Conservation (phyloP, 129 eudicot genomes). For the Smallanthus sonchifolius region DNA sequence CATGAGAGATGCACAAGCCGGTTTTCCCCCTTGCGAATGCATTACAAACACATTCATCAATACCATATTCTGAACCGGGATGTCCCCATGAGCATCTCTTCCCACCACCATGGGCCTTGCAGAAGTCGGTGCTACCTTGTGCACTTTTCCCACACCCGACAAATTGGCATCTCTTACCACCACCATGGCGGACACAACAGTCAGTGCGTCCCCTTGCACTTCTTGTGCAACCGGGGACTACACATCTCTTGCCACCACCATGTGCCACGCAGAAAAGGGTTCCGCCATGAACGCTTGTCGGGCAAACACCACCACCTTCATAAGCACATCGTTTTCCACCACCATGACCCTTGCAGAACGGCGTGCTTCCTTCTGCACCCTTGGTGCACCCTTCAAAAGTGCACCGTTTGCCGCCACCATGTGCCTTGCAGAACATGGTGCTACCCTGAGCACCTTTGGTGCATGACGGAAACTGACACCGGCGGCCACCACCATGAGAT, state of each 20-base stretch:
- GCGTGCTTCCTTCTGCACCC: constrained; percentile 92
- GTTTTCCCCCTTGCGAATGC: constrained; percentile 70
- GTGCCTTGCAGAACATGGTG: constrained; percentile 92
- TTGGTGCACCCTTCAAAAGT: constrained; percentile 70
- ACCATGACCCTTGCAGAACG: constrained; percentile 91
- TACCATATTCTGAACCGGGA: constrained; percentile 63
- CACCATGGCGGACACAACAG: constrained; percentile 91
- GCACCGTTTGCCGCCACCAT: constrained; percentile 95
- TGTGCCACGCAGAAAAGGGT: constrained; percentile 87
- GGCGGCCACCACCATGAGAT: constrained; percentile 91
- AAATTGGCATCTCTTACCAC: constrained; percentile 75
- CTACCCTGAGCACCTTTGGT: constrained; percentile 90
- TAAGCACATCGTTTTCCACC: constrained; percentile 86
- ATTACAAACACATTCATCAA: constrained; percentile 45
- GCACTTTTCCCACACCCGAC: constrained; percentile 89
- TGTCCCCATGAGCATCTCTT: constrained; percentile 4
- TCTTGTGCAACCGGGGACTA: constrained; percentile 65
- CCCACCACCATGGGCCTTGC: constrained; percentile 97
- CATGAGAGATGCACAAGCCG: constrained; percentile 74
- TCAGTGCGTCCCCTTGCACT: constrained; percentile 94
- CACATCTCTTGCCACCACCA: constrained; percentile 96
- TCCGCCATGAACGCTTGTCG: constrained; percentile 91
- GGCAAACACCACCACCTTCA: constrained; percentile 78
- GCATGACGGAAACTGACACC: constrained; percentile 73
- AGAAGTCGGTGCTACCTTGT: constrained; percentile 86